Percentiles rank a stretch among this genome's conserved stretches.
Evolutionary conservation across 2,329 filamentous ascomycete genomes (phyloP).

Genomic region (Claviceps spartinae): DNA sequence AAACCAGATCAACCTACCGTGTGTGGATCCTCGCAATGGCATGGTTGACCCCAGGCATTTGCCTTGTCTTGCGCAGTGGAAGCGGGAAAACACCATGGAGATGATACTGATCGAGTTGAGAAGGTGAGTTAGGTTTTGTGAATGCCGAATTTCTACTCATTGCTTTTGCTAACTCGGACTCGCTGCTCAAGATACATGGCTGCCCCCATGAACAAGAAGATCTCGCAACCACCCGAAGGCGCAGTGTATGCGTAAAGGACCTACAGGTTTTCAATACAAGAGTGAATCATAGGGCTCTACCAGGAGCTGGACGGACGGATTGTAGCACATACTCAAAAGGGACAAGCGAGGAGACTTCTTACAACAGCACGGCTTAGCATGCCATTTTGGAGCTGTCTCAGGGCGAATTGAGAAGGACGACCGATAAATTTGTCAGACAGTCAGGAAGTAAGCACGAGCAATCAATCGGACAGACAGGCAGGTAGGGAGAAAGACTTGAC

Average conservation of each 20-base stretch:
- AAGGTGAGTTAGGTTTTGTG: slow-evolving; percentile 34
- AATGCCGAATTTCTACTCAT: slow-evolving; percentile 20
- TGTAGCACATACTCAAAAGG: neutral
- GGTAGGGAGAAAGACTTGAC: too few relatives aligned
- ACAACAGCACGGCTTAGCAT: too few relatives aligned
- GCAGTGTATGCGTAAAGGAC: slow-evolving; percentile 31
- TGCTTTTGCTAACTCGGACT: neutral
- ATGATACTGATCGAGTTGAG: slow-evolving; percentile 77
- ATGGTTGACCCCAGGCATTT: slow-evolving; percentile 74
- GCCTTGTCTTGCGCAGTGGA: slow-evolving; percentile 80
- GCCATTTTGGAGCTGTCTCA: neutral
- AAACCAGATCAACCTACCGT: slow-evolving; percentile 91
- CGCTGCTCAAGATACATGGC: slow-evolving; percentile 79
- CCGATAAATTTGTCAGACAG: too few relatives aligned
- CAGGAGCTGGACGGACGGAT: too few relatives aligned
- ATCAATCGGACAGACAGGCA: too few relatives aligned
- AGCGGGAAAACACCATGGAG: slow-evolving; percentile 88
- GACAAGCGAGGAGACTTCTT: neutral
- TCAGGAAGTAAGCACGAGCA: too few relatives aligned
- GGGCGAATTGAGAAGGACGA: too few relatives aligned
- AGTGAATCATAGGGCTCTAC: too few relatives aligned
- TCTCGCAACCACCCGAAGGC: slow-evolving; percentile 84
- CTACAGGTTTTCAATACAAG: neutral
- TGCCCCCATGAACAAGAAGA: slow-evolving; percentile 79
- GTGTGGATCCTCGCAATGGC: slow-evolving; percentile 70